Percentiles rank a stretch among this genome's conserved stretches.
Evolutionary conservation across 2,329 filamentous ascomycete genomes (phyloP).

Genomic region (Ophiostoma ips): DNA sequence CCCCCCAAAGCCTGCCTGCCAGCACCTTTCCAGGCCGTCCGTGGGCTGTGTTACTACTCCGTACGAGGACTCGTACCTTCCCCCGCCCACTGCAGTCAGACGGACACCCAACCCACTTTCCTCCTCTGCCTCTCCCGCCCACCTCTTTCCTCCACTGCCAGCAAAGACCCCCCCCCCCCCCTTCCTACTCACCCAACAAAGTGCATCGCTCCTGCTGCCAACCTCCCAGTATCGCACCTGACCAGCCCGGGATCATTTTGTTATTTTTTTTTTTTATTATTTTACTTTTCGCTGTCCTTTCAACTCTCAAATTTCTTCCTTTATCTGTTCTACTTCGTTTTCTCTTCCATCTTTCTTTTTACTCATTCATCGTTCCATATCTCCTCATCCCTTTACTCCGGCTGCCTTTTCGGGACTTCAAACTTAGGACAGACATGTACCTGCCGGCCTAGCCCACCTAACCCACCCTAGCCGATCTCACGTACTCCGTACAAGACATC

Average conservation of each 20-base stretch:
- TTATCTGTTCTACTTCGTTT: neutral
- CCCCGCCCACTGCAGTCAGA: neutral
- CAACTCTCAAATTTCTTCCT: too few relatives aligned
- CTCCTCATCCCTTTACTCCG: neutral
- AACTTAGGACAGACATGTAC: neutral
- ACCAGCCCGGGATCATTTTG: neutral
- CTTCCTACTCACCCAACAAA: conserved; percentile 5
- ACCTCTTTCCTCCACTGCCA: conserved; percentile 1
- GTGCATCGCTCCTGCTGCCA: conserved; percentile 1
- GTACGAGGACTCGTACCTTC: too few relatives aligned
- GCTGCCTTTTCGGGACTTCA: neutral
- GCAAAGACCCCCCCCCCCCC: conserved; percentile 1
- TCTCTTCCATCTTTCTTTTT: neutral
- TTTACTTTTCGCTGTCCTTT: neutral
- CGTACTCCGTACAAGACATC: neutral
- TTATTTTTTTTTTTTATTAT: neutral
- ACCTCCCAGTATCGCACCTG: neutral
- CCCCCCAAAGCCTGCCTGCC: neutral
- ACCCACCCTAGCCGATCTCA: conserved; percentile 4
- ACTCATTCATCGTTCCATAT: neutral
- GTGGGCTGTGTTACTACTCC: too few relatives aligned
- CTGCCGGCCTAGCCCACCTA: neutral
- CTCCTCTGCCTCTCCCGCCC: neutral
- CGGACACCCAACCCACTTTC: neutral
- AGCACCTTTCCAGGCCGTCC: neutral